Base-by-base conservation (phyloP, 2,329 filamentous ascomycete species). In the Cladosporium halotolerans region DNA sequence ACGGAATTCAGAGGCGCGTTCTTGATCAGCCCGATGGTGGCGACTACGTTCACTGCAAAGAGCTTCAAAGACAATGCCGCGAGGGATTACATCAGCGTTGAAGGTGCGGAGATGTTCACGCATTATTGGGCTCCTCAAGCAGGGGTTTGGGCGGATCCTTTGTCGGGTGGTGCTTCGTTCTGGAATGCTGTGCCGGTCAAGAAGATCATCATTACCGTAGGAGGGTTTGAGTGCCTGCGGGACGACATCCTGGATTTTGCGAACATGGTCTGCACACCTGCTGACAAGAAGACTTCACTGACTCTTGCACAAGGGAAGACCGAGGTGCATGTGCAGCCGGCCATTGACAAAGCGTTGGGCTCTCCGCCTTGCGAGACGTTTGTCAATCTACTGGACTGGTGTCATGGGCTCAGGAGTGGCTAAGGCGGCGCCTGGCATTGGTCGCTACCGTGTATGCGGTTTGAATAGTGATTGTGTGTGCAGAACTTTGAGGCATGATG, bases 251-350 rank as follows among this genome's bases (percentile, higher is more conserved):
- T 11, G 9, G 14, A 28, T 4, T 4, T 51, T 9, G 47, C 47
- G 14, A 43, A 33, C 9, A 3, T 43, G 16, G 14, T 34, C 11
- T 39, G 18, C 8, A 32, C 40, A 11, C 31, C 11, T 10, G 13
- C 14, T 3, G 31, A n/a, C 28, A 32, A 51, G 10, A 11, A n/a
- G 11, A n/a, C 36, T 2, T n/a, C 8, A n/a, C 14, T 38, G 11
- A 38, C 14, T n/a, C 11, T 38, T 11, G 36, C 36, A n/a, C 36
- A 11, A 38, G 16, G 32, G n/a, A 28, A 16, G 13, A 36, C 19
- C 6, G 47, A 51, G 18, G 16, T 51, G 11, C 47, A 51, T 31
- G 47, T 44, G n/a, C 47, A 51, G 31, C 14, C 39, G 13, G 39
- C 7, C 16, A 40, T 51, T 1, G 47, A 51, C 18, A 10, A 28